These are phyloP conservation scores for Lyophyllum semitale DNA, from an alignment of 768 basidiomycete species.

Conservation along the genomic window DNA sequence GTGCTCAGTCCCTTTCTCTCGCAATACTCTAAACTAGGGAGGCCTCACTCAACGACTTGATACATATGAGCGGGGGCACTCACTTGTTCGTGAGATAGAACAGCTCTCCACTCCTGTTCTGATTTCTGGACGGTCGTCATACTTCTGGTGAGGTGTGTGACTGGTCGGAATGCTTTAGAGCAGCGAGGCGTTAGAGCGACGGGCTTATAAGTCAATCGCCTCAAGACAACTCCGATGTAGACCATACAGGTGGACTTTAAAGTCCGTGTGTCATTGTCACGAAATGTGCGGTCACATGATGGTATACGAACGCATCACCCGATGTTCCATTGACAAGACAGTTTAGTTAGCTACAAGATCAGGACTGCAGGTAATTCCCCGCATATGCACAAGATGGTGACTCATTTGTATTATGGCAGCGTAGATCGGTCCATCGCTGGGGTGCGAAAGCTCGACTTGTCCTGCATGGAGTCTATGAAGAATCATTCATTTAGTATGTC, in stretches of 20 bases:
- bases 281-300: constrained; percentile 2
- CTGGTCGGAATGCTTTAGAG: background rate
- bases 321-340: background rate
- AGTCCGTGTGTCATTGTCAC: background rate
- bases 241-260: constrained; percentile 10
- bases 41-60: background rate
- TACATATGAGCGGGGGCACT: constrained; percentile 16
- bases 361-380: background rate
- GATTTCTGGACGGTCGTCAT: constrained; percentile 51
- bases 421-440: constrained; percentile 53
- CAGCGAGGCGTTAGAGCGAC: background rate
- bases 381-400: background rate
- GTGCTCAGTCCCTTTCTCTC: constrained; percentile 85
- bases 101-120: constrained; percentile 83
- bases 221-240: constrained; percentile 10
- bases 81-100: constrained; percentile 83
- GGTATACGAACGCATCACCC: background rate
- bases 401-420: constrained; percentile 18
- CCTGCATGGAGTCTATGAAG: constrained; percentile 79
- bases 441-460: constrained; percentile 83
- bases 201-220: constrained; percentile 7
- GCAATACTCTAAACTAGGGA: constrained; percentile 77
- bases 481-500: background rate
- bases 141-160: constrained; percentile 22
- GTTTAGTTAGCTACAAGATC: background rate